Conservation (phyloP, 768 basidiomycete species). For the Leccinellum luteum region DNA sequence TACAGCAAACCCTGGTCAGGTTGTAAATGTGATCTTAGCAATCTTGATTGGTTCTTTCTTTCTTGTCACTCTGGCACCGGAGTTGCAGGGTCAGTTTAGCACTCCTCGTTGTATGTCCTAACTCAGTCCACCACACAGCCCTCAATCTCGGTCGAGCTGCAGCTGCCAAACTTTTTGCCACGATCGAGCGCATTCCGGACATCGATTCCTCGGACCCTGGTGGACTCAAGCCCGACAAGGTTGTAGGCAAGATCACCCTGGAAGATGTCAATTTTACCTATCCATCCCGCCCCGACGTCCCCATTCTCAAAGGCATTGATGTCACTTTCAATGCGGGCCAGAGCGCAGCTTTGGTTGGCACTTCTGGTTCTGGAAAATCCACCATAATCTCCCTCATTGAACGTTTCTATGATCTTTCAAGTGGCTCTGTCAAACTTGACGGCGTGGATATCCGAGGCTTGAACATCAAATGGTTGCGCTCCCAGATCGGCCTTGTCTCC, state of each 20-base stretch:
- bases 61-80: conserved; percentile 78
- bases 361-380: conserved; percentile 77
- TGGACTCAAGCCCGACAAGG: conserved; percentile 66
- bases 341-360: conserved; percentile 75
- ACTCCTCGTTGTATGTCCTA: background rate
- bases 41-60: conserved; percentile 92
- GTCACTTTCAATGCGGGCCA: conserved; percentile 73
- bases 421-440: conserved; percentile 69
- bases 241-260: conserved; percentile 69
- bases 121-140: conserved; percentile 39
- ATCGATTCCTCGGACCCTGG: conserved; percentile 76
- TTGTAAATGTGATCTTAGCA: conserved; percentile 83
- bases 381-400: conserved; percentile 79
- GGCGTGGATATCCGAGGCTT: conserved; percentile 70
- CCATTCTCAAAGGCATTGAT: conserved; percentile 69
- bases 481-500: conserved; percentile 84
- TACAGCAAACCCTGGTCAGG: conserved; percentile 60
- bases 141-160: conserved; percentile 77
- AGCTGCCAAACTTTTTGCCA: conserved; percentile 82
- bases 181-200: conserved; percentile 81
- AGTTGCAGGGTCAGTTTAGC: conserved; percentile 63
- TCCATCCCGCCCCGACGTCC: conserved; percentile 77
- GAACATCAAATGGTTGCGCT: conserved; percentile 82
- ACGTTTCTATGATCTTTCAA: conserved; percentile 81
- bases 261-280: conserved; percentile 80